Percentiles rank a stretch among this genome's conserved stretches.
These are phyloP conservation scores for Fusarium sp. DNA, from an alignment of 2,329 filamentous ascomycete genomes.

Conservation along the genomic window DNA sequence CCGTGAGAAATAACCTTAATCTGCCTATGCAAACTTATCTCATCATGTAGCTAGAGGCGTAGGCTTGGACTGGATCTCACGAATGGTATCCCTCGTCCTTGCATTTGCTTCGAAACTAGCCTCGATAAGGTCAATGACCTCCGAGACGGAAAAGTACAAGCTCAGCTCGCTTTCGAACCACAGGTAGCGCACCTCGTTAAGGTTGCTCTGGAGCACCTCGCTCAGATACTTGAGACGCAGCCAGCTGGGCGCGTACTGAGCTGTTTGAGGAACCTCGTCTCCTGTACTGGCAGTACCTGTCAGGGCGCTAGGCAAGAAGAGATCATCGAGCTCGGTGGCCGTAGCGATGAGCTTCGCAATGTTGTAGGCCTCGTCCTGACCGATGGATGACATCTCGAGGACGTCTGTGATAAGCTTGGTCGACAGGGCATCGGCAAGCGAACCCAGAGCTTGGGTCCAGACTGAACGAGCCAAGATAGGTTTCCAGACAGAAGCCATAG, in stretches of 20 bases:
- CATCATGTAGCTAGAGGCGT: constrained; percentile 51
- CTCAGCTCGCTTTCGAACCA: constrained; percentile 76
- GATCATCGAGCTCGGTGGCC: constrained; percentile 69
- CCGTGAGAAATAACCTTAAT: background rate
- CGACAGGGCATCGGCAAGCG: constrained; percentile 69
- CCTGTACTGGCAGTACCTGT: constrained; percentile 44
- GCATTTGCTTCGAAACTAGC: constrained; percentile 74
- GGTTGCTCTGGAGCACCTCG: constrained; percentile 74
- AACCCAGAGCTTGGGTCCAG: constrained; percentile 73
- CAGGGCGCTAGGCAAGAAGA: constrained; percentile 66
- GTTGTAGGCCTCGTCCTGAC: constrained; percentile 73
- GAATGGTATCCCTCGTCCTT: constrained; percentile 68
- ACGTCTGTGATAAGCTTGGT: constrained; percentile 72
- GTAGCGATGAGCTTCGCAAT: constrained; percentile 70
- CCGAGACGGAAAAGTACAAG: constrained; percentile 70
- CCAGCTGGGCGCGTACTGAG: constrained; percentile 73
- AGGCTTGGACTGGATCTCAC: constrained; percentile 67
- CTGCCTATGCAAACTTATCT: background rate
- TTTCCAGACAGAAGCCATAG: constrained; percentile 69
- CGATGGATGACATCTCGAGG: constrained; percentile 70
- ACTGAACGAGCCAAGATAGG: constrained; percentile 69
- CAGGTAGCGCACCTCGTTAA: constrained; percentile 71
- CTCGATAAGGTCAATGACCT: constrained; percentile 72
- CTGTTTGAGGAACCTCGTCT: constrained; percentile 65
- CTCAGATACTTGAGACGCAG: constrained; percentile 73